Conservation (phyloP, 2,329 filamentous ascomycete genomes). For the Diaporthe humulicola region DNA sequence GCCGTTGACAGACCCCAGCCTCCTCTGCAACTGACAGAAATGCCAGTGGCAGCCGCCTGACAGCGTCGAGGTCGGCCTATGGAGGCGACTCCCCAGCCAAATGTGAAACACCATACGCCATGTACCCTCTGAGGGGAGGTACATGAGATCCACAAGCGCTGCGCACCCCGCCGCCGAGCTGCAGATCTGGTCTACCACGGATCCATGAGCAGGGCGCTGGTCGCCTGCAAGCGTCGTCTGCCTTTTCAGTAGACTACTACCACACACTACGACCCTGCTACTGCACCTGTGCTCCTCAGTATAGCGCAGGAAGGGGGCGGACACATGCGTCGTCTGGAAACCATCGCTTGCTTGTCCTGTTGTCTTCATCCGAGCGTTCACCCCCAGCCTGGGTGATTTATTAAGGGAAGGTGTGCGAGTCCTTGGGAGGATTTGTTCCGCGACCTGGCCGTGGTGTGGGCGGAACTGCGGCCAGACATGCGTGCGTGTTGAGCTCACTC, state of each 20-base stretch:
- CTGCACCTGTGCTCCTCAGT: not conserved
- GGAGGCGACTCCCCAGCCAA: not conserved
- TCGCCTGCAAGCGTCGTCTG: slow-evolving; percentile 5
- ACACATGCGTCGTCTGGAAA: not conserved
- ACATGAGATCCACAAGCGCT: slow-evolving; percentile 12
- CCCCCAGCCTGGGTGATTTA: not conserved
- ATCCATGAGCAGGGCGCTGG: not conserved
- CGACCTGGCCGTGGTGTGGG: not conserved
- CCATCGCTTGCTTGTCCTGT: not conserved
- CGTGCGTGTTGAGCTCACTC: not conserved
- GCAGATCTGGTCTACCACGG: slow-evolving; percentile 10
- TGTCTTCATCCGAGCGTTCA: not conserved
- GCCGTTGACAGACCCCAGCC: not conserved
- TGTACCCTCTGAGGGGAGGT: slow-evolving; percentile 35
- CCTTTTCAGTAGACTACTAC: slow-evolving; percentile 4
- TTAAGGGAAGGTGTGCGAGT: not conserved
- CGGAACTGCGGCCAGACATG: slow-evolving; percentile 6
- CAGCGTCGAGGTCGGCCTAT: not conserved
- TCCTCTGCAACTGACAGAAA: not conserved
- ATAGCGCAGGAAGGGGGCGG: not conserved
- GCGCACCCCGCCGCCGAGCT: slow-evolving; percentile 8
- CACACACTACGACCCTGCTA: slow-evolving; percentile 4
- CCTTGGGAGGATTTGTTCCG: not conserved
- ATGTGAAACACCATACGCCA: slow-evolving; percentile 1
- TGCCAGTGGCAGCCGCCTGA: not conserved